Conservation (phyloP, 208 protist species). For the Acanthamoeba rhysodes region DNA sequence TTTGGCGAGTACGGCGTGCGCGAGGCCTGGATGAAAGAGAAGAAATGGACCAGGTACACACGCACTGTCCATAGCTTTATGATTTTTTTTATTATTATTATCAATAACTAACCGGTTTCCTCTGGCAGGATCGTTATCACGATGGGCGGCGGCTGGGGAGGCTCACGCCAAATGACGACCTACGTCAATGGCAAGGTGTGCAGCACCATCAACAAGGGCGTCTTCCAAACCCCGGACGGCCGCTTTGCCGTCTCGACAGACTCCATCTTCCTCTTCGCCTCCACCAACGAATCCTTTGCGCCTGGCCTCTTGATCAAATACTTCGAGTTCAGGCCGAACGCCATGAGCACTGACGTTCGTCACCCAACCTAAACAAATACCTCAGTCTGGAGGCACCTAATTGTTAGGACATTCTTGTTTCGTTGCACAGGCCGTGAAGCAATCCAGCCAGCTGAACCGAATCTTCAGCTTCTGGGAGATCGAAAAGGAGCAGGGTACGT, state of each 20-base stretch:
- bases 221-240: conserved; percentile 75
- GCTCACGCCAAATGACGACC: conserved; percentile 67
- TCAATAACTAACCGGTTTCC: too few relatives aligned
- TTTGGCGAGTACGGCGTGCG: conserved; percentile 76
- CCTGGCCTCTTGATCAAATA: conserved; percentile 66
- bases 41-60: conserved; percentile 73
- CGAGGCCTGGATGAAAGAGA: conserved; percentile 63
- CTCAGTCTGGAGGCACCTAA: too few relatives aligned
- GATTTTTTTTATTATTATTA: too few relatives aligned
- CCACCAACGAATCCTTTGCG: conserved; percentile 71
- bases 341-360: conserved; percentile 43
- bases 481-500: conserved; percentile 73
- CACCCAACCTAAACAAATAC: background rate
- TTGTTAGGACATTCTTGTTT: background rate
- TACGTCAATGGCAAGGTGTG: conserved; percentile 76
- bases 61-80: too few relatives aligned
- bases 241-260: conserved; percentile 74
- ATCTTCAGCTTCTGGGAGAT: conserved; percentile 77
- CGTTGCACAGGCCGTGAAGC: conserved; percentile 45
- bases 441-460: conserved; percentile 69
- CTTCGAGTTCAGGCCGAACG: conserved; percentile 64
- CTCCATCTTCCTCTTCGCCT: conserved; percentile 68
- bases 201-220: conserved; percentile 73
- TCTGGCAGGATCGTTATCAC: conserved; percentile 58
- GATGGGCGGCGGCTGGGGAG: conserved; percentile 52